Conservation (phyloP, 768 basidiomycete species). For the Cystofilobasidium capitatum region DNA sequence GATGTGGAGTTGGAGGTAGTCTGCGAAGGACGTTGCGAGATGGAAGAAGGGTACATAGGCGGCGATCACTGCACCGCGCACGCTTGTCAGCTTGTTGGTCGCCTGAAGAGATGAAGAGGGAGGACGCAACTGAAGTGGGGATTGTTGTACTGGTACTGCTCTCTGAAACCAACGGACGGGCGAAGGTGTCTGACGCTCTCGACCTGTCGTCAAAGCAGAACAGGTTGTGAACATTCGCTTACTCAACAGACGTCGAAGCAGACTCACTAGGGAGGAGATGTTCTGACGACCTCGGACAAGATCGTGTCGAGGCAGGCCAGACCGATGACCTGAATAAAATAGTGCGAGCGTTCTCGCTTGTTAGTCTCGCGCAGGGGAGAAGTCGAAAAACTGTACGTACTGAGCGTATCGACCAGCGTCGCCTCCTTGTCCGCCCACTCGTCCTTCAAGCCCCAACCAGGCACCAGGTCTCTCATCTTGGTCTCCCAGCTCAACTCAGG, state of each 20-base stretch:
- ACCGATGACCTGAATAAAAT: constrained; percentile 29
- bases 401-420: constrained; percentile 31
- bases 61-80: constrained; percentile 3
- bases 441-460: constrained; percentile 33
- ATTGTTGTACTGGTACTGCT: constrained; percentile 36
- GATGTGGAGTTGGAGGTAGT: constrained; percentile 31
- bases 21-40: constrained; percentile 22
- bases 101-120: background rate
- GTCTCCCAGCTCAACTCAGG: constrained; percentile 27
- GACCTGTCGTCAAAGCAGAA: background rate
- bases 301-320: constrained; percentile 35
- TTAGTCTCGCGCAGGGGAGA: background rate
- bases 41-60: constrained; percentile 29
- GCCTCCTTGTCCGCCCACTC: constrained; percentile 30
- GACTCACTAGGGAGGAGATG: background rate
- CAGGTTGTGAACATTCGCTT: background rate
- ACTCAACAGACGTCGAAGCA: background rate
- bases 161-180: constrained; percentile 32
- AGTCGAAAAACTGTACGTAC: constrained; percentile 28
- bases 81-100: background rate
- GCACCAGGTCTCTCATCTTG: constrained; percentile 34
- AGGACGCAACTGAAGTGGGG: constrained; percentile 22
- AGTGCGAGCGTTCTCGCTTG: background rate
- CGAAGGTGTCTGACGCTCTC: constrained; percentile 28
- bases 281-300: background rate